Conservation (phyloP, 176 grass and related monocot species). For the Carex pumila region DNA sequence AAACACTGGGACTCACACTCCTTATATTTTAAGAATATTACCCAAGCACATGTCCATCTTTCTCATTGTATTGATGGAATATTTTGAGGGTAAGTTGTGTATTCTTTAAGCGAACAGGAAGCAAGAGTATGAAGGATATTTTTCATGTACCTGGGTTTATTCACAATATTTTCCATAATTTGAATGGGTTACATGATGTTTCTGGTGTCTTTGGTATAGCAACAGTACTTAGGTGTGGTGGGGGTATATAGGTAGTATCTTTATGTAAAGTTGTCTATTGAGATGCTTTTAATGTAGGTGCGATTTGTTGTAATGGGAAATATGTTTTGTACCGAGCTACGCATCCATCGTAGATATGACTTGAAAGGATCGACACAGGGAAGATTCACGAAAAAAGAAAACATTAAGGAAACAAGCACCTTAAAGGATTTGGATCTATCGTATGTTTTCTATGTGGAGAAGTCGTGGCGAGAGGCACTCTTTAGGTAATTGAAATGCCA, state of each 20-base stretch:
- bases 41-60: not conserved
- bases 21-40: not conserved
- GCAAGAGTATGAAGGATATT: not conserved
- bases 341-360: slow-evolving; percentile 91
- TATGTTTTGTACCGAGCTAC: slow-evolving; percentile 93
- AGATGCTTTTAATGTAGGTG: slow-evolving; percentile 44
- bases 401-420: slow-evolving; percentile 84
- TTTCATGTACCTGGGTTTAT: not conserved
- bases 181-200: not conserved
- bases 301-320: slow-evolving; percentile 99
- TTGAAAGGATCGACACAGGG: slow-evolving; percentile 92
- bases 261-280: slow-evolving; percentile 8
- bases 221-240: not conserved
- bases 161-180: not conserved
- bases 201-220: not conserved
- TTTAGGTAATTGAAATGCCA: slow-evolving; percentile 47
- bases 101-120: not conserved
- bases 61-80: not conserved
- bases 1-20: not conserved
- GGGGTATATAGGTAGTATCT: not conserved
- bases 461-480: slow-evolving; percentile 83
- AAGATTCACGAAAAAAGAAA: slow-evolving; percentile 72
- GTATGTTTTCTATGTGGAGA: slow-evolving; percentile 90
- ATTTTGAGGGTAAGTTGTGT: not conserved
- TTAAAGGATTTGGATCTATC: slow-evolving; percentile 86